Evolutionary conservation across 352 stramenopile species (phyloP).

Genomic region (Globisporangium cystogenes): DNA sequence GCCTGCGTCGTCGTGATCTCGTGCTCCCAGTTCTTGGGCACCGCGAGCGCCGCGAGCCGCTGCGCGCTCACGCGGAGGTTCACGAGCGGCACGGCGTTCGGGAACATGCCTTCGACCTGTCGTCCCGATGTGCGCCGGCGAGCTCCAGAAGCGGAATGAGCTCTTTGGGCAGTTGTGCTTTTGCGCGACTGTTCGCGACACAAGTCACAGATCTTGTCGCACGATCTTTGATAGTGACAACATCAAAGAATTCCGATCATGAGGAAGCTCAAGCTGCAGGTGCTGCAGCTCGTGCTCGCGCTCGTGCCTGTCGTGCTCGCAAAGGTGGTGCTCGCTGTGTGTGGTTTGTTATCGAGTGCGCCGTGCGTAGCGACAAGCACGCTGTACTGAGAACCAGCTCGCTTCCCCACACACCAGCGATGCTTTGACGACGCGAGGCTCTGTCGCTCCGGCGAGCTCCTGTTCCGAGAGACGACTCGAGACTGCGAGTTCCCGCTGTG

Average conservation of each 20-base stretch:
- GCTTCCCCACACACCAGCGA: too few species aligned
- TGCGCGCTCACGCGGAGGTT: conserved; percentile 1
- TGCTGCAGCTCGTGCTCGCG: neutral
- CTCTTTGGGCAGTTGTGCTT: too few species aligned
- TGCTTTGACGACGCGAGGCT: conserved; percentile 9
- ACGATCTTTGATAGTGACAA: too few species aligned
- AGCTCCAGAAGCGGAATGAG: too few species aligned
- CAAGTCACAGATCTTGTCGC: too few species aligned
- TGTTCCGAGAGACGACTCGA: conserved; percentile 1
- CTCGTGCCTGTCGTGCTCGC: neutral
- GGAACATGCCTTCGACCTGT: neutral
- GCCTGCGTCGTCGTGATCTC: conserved; percentile 16
- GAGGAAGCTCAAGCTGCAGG: neutral
- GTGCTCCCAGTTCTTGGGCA: conserved; percentile 26
- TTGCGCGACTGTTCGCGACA: too few species aligned
- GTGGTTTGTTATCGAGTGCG: too few species aligned
- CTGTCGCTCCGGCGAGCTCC: conserved; percentile 1
- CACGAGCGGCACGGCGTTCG: neutral
- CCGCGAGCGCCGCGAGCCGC: neutral
- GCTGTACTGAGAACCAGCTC: too few species aligned
- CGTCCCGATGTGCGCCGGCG: too few species aligned
- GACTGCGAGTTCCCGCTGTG: conserved; percentile 3
- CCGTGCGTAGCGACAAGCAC: too few species aligned
- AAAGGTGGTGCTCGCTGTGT: too few species aligned
- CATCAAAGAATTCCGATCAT: too few species aligned